Percentiles rank a stretch among this genome's conserved stretches.
Conservation (phyloP, 202 grass and related monocot species). For the Schoenoplectus triqueter region DNA sequence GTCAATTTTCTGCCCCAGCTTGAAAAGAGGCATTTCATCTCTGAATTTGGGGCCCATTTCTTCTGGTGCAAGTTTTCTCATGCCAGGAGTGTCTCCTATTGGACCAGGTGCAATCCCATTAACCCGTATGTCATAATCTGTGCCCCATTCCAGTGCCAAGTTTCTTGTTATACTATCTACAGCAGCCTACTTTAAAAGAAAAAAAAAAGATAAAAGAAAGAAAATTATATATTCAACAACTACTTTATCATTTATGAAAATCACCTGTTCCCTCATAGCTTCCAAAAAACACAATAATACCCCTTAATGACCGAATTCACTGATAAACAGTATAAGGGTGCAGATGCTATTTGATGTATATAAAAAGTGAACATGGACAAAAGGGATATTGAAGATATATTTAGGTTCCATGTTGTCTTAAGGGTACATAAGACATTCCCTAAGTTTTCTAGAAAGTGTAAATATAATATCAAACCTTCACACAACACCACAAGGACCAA, state of each 20-base stretch:
- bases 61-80: slow-evolving; percentile 91
- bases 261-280: background rate
- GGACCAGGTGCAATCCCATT: slow-evolving; percentile 89
- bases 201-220: background rate
- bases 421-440: background rate
- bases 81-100: slow-evolving; percentile 76
- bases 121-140: slow-evolving; percentile 90
- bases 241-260: background rate
- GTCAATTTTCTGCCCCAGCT: slow-evolving; percentile 76
- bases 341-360: background rate
- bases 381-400: background rate
- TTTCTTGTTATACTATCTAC: slow-evolving; percentile 96
- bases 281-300: background rate
- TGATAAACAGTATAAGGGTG: slow-evolving; percentile 10
- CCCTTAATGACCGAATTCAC: background rate
- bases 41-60: slow-evolving; percentile 62
- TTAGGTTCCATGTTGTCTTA: slow-evolving; percentile 7
- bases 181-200: slow-evolving; percentile 53
- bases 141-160: slow-evolving; percentile 93
- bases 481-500: background rate
- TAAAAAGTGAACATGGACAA: background rate
- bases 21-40: slow-evolving; percentile 63
- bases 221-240: background rate
- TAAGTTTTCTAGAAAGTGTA: background rate
- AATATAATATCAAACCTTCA: background rate